Evolutionary conservation across 306 rosid species (phyloP).

Genomic region (Corylus americana): DNA sequence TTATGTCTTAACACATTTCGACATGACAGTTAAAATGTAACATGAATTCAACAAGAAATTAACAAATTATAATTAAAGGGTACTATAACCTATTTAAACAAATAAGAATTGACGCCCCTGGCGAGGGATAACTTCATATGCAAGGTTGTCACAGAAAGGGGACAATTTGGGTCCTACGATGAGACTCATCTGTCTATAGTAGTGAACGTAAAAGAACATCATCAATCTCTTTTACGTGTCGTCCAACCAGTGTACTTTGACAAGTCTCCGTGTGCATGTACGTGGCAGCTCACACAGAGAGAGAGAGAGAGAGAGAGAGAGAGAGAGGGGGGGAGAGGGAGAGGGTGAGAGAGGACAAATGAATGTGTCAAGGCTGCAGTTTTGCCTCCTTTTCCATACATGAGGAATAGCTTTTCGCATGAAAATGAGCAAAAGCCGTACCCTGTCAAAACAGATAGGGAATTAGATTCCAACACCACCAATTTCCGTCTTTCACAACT

Average conservation of each 20-base stretch:
- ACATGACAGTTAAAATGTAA: no score
- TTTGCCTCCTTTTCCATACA: conserved; percentile 49
- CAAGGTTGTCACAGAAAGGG: not conserved
- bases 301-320: not conserved
- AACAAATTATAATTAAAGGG: no score
- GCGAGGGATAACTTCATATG: not conserved
- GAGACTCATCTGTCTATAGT: not conserved
- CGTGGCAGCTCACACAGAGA: conserved; percentile 5
- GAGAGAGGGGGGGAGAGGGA: not conserved
- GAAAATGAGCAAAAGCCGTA: conserved; percentile 45
- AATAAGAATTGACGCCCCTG: no score
- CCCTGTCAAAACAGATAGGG: conserved; percentile 31
- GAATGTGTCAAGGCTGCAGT: conserved; percentile 54
- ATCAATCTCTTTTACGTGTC: not conserved
- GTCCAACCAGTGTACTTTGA: not conserved
- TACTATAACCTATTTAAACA: no score
- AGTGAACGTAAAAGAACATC: not conserved
- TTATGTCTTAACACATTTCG: no score
- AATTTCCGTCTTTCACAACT: not conserved
- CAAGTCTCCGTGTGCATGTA: not conserved
- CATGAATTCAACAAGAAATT: no score
- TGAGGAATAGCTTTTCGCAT: conserved; percentile 37
- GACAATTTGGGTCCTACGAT: not conserved
- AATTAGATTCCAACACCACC: conserved; percentile 38
- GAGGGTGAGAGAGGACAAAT: conserved; percentile 24